Evolutionary conservation across 495 filamentous ascomycete genomes (phyloP), one percentile per base, ranked within the genome.

Genomic region (Aspergillus olivimuriae): DNA sequence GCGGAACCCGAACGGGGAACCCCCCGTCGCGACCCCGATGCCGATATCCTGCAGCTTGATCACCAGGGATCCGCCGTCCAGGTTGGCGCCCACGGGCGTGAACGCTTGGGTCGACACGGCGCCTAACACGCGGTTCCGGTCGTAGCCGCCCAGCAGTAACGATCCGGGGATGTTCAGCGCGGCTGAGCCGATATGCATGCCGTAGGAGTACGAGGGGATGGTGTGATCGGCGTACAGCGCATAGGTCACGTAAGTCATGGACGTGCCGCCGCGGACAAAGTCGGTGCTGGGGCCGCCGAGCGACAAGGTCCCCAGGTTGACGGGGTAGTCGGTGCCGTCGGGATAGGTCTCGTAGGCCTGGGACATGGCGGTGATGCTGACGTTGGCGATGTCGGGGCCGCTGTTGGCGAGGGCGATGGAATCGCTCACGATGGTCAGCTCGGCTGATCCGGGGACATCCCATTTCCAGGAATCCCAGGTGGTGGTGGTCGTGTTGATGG

Each of bases 141-240:
- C 73, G 51, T 73, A 80, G 0, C 76, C 75, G 3, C 76, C 76
- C 33, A 73, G 63, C 19, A 65, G 46, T 30, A 77, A 53, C 4
- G 67, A 74, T 1, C 65, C 72, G 4, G 58, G 42, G 43, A 74
- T 65, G 3, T 47, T 44, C 7, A 60, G 57, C 4, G 50, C 41
- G 3, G 53, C 70, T 2, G 74, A 74, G 6, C 77, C 76, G 31
- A 79, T 69, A 48, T 80, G 77, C 51, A 81, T 60, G 4, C 69
- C 65, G 41, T 64, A 77, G 7, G 74, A 76, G 34, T 70, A 70
- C 1, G 74, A 77, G 0, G 66, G 62, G 17, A 62, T 70, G 2
- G 4, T 6, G 12, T n/a, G 19, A 5, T 28, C 6, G 42, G 17
- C 19, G 39, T 43, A 34, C n/a, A 35, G 33, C 39, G 20, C 42